Conservation (phyloP, 768 basidiomycete genomes). For the Amanita muscaria region DNA sequence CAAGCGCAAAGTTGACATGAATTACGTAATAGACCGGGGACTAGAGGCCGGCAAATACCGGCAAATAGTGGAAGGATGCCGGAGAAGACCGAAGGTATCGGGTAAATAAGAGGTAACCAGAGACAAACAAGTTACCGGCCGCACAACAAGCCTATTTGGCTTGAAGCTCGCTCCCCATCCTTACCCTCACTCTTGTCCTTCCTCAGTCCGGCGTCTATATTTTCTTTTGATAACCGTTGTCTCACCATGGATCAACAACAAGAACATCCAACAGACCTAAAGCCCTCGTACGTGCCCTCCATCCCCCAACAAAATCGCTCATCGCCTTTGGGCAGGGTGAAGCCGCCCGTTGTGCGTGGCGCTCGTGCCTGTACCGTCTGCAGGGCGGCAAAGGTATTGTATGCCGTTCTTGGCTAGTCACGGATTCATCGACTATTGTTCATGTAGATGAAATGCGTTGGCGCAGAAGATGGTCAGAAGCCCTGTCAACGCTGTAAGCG, state of each 20-base stretch:
- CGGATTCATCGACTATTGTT: slow-evolving; percentile 12
- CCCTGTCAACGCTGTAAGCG: slow-evolving; percentile 81
- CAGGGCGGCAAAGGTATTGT: slow-evolving; percentile 65
- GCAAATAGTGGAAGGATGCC: background rate
- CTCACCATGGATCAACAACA: slow-evolving; percentile 32
- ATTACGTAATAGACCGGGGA: slow-evolving; percentile 11
- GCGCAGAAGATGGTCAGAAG: slow-evolving; percentile 75
- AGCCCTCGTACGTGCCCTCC: slow-evolving; percentile 22
- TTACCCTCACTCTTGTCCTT: slow-evolving; percentile 7
- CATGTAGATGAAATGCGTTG: slow-evolving; percentile 82
- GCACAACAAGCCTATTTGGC: slow-evolving; percentile 13
- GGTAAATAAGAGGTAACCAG: slow-evolving; percentile 20
- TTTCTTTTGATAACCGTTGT: slow-evolving; percentile 34
- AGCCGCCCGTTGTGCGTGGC: slow-evolving; percentile 43
- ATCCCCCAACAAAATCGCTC: too few relatives aligned
- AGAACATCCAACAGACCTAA: slow-evolving; percentile 25
- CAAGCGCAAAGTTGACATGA: background rate
- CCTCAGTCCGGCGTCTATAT: slow-evolving; percentile 10
- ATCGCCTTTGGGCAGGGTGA: slow-evolving; percentile 23
- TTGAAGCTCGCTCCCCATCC: slow-evolving; percentile 7
- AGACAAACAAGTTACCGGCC: slow-evolving; percentile 27
- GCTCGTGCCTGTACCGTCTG: slow-evolving; percentile 77
- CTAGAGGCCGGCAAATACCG: slow-evolving; percentile 18
- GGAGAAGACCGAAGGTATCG: slow-evolving; percentile 16
- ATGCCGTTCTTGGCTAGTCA: slow-evolving; percentile 8